Base-by-base conservation (phyloP, 2,329 filamentous ascomycete genomes). In the Madurella fahalii region DNA sequence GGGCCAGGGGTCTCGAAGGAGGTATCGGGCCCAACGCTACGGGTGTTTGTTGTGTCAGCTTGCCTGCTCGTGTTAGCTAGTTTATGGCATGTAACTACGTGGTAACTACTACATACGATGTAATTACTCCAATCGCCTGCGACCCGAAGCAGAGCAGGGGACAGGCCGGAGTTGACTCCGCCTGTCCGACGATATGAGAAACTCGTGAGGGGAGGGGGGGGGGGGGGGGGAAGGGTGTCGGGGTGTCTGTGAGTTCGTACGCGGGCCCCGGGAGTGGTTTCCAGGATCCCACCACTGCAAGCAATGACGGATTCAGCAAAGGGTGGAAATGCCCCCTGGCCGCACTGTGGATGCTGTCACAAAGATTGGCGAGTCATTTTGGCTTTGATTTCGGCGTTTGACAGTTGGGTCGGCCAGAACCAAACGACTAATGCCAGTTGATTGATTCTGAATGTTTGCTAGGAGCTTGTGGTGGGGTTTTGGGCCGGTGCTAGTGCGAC, bases 141-240 rank as follows among this genome's bases (percentile, higher is more conserved):
- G 25, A 7, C 25, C 25, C 31, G 9, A 15, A 31, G 12, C 32
- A 17, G 34, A 40, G 17, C 31, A 20, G 12, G 12, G n/a, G 17
- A 16, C 47, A 50, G 25, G 25, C 15, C 45, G 37, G 32, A 32
- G 31, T 50, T 47, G 50, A 50, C 41, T 46, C 50, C 42, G 47
- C 46, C 54, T 50, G 50, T 39, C 40, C 50, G 42, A 50, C 50
- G 50, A 56, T 50, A 56, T 41, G 41, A 50, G 50, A 1, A 45
- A 16, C 11, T 32, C 39, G 42, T 51, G 17, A 41, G 32, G 17
- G 30, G 31, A 40, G 11, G 9, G 20, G n/a, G n/a, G n/a, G n/a
- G n/a, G n/a, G n/a, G n/a, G n/a, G n/a, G n/a, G n/a, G n/a, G n/a
- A n/a, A n/a, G n/a, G n/a, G n/a, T n/a, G n/a, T n/a, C n/a, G n/a